Evolutionary conservation across 73 alveolate species (phyloP).

Genomic region (Tetrahymena elliotti): DNA sequence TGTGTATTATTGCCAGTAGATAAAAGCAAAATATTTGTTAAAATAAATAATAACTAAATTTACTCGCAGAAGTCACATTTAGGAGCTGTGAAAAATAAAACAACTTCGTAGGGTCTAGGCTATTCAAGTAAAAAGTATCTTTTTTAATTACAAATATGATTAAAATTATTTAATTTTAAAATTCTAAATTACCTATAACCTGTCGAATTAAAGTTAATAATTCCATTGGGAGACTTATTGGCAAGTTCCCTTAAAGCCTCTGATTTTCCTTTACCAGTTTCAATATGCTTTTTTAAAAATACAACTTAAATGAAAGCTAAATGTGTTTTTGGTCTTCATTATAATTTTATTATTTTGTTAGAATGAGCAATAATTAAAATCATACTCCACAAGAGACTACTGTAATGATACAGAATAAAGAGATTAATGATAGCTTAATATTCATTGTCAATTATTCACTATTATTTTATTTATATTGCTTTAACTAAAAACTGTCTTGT

Average conservation of each 20-base stretch:
- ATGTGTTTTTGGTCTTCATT: background rate
- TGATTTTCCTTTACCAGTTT: background rate
- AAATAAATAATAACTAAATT: background rate
- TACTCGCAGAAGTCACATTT: slow-evolving; percentile 20
- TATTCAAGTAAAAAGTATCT: slow-evolving; percentile 31
- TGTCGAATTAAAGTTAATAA: slow-evolving; percentile 26
- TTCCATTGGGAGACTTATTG: slow-evolving; percentile 1
- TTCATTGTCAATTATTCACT: background rate
- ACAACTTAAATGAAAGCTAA: background rate
- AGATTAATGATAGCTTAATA: background rate
- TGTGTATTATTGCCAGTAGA: background rate
- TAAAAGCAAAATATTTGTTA: background rate
- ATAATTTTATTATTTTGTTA: background rate
- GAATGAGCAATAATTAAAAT: background rate
- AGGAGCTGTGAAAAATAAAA: slow-evolving; percentile 27
- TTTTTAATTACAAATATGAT: background rate
- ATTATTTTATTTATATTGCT: background rate
- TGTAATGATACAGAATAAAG: background rate
- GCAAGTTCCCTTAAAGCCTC: background rate
- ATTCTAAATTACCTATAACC: slow-evolving; percentile 8
- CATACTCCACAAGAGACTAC: background rate
- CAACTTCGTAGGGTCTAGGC: slow-evolving; percentile 42
- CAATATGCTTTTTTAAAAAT: background rate
- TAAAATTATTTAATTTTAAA: background rate
- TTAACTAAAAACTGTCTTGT: background rate